phyloP scores from a whole-genome alignment of 208 protist species.

The Trichomonas tenax region DNA sequence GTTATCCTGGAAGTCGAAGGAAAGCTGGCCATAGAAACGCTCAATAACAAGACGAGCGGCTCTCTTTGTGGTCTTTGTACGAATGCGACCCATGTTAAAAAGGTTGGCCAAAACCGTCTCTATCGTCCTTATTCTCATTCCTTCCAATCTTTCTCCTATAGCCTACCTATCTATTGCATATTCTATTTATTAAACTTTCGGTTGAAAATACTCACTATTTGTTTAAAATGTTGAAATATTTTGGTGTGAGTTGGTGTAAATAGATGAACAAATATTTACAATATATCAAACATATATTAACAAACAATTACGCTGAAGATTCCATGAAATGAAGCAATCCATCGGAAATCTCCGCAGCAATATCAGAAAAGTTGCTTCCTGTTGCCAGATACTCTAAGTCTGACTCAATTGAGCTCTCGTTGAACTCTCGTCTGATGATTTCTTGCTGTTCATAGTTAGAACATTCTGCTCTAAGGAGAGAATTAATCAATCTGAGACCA shows the following conservation, averaged over 20 bases:
- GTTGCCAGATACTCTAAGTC: not conserved
- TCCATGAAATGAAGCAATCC: not conserved
- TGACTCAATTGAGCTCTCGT: not conserved
- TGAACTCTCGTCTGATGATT: not conserved
- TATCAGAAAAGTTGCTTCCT: not conserved
- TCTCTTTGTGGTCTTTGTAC: constrained; percentile 99
- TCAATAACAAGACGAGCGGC: constrained; percentile 95
- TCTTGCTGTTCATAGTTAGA: not conserved
- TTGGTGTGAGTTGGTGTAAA: no score
- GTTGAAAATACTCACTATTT: no score
- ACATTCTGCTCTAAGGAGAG: not conserved
- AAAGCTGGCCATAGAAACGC: constrained; percentile 97
- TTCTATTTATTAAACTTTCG: no score
- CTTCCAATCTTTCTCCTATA: no score
- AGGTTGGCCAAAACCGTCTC: not conserved
- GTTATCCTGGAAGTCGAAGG: constrained; percentile 97
- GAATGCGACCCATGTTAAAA: constrained; percentile 77
- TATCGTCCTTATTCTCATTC: not conserved
- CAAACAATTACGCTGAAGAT: not conserved
- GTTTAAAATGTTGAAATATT: no score
- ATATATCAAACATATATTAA: not conserved
- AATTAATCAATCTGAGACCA: not conserved
- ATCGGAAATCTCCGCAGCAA: not conserved
- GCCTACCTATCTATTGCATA: no score
- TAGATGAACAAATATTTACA: not conserved